Percentiles rank a stretch among this genome's conserved stretches.
These are phyloP conservation scores for Penicillium thymicola DNA, from an alignment of 2,329 filamentous ascomycete species.

Conservation along the genomic window DNA sequence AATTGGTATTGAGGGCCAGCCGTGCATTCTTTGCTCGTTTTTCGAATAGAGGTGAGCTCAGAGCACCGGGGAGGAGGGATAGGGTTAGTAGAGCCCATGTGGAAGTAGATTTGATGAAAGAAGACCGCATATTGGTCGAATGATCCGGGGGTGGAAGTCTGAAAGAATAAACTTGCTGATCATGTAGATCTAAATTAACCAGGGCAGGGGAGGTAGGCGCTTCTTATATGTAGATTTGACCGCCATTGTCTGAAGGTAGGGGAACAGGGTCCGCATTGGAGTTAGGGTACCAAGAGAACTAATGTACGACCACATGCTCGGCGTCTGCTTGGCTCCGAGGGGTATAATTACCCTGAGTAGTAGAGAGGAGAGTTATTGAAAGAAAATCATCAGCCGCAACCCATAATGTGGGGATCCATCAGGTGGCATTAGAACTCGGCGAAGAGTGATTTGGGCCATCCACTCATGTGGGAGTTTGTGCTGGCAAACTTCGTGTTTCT, in stretches of 20 bases:
- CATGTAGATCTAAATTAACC: background rate
- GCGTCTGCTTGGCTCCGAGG: slow-evolving; percentile 5
- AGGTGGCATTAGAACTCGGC: slow-evolving; percentile 6
- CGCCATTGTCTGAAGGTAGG: slow-evolving; percentile 1
- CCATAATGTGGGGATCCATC: slow-evolving; percentile 14
- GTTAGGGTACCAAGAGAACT: background rate
- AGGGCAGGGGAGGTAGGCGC: background rate
- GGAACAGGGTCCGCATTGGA: background rate
- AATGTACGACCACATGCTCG: background rate
- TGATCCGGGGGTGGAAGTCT: background rate
- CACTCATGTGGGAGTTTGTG: slow-evolving; percentile 6
- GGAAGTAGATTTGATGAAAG: background rate
- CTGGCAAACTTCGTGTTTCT: background rate
- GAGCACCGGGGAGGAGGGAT: slow-evolving; percentile 10
- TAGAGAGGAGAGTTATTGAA: background rate
- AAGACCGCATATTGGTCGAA: slow-evolving; percentile 3
- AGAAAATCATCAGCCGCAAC: slow-evolving; percentile 1
- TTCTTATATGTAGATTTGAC: slow-evolving; percentile 13
- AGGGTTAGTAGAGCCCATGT: slow-evolving; percentile 11
- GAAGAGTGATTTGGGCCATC: background rate
- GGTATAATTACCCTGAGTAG: background rate
- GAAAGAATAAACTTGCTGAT: background rate
- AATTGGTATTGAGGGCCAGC: slow-evolving; percentile 36
- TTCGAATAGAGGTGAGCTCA: slow-evolving; percentile 20
- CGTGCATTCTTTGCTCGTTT: slow-evolving; percentile 17